A percentile compares a stretch with the other conserved stretches of the same genome.
phyloP scores from a whole-genome alignment of 805 yeast species.

The Clavispora vitiphila region DNA sequence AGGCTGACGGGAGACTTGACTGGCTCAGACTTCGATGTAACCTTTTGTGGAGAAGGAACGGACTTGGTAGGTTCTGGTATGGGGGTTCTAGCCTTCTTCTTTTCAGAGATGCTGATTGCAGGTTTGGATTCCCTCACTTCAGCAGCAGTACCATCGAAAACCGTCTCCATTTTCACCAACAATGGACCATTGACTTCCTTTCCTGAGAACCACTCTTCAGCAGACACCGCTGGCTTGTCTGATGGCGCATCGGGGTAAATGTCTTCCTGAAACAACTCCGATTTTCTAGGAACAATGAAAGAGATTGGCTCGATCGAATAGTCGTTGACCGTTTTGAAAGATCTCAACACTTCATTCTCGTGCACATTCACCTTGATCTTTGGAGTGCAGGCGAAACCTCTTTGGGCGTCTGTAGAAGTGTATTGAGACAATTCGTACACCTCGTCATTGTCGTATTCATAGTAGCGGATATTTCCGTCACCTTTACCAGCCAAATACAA shows the following conservation, averaged over 20 bases:
- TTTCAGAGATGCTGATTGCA: slow-evolving; percentile 24
- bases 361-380: slow-evolving; percentile 71
- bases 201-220: slow-evolving; percentile 77
- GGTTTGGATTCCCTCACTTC: slow-evolving; percentile 38
- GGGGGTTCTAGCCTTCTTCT: slow-evolving; percentile 4
- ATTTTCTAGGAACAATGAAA: slow-evolving; percentile 88
- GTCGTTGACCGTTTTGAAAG: slow-evolving; percentile 87
- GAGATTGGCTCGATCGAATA: slow-evolving; percentile 83
- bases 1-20: background rate
- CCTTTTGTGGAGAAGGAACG: slow-evolving; percentile 3
- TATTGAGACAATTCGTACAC: slow-evolving; percentile 83
- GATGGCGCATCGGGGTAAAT: slow-evolving; percentile 91
- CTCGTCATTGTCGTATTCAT: slow-evolving; percentile 81
- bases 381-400: slow-evolving; percentile 92
- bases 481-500: slow-evolving; percentile 94
- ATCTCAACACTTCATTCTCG: slow-evolving; percentile 78
- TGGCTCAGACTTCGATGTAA: slow-evolving; percentile 4
- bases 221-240: slow-evolving; percentile 67
- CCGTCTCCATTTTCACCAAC: slow-evolving; percentile 65
- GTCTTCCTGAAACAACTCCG: slow-evolving; percentile 89
- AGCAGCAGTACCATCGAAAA: slow-evolving; percentile 73
- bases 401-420: slow-evolving; percentile 86
- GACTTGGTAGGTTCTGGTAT: background rate
- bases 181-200: slow-evolving; percentile 80
- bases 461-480: slow-evolving; percentile 95